These are phyloP conservation scores for Aspergillus jensenii DNA, from an alignment of 2,329 filamentous ascomycete species.

Conservation along the genomic window DNA sequence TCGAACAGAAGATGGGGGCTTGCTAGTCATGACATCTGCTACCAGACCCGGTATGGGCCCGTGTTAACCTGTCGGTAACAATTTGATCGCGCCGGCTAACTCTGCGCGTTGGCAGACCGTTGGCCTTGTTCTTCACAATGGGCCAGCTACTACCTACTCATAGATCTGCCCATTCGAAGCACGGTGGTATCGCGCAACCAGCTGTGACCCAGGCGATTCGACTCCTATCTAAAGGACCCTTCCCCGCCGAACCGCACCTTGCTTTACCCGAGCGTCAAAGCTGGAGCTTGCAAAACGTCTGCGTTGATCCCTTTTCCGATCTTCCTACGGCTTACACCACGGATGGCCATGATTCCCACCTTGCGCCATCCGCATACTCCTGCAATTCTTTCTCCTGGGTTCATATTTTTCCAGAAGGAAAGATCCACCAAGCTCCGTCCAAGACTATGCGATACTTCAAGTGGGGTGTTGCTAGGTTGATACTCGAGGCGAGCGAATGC, in stretches of 20 bases:
- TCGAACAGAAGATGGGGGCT: slow-evolving; percentile 81
- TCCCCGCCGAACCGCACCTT: slow-evolving; percentile 49
- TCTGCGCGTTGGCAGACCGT: slow-evolving; percentile 49
- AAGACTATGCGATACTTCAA: slow-evolving; percentile 93
- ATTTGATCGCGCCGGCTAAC: neutral
- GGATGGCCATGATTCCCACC: slow-evolving; percentile 51
- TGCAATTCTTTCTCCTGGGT: slow-evolving; percentile 77
- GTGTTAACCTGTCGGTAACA: neutral
- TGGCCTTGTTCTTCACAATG: slow-evolving; percentile 78
- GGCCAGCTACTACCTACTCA: slow-evolving; percentile 92
- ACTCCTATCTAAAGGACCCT: slow-evolving; percentile 70
- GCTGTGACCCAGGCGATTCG: slow-evolving; percentile 83
- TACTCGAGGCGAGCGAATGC: slow-evolving; percentile 82
- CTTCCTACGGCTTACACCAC: slow-evolving; percentile 42
- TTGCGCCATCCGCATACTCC: slow-evolving; percentile 69
- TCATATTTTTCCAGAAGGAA: slow-evolving; percentile 94
- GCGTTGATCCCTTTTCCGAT: slow-evolving; percentile 49
- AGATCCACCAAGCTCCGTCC: slow-evolving; percentile 81
- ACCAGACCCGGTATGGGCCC: slow-evolving; percentile 69
- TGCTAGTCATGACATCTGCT: slow-evolving; percentile 94
- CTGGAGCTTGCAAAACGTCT: slow-evolving; percentile 43
- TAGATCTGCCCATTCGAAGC: slow-evolving; percentile 71
- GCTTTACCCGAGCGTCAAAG: slow-evolving; percentile 34
- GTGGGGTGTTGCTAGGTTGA: slow-evolving; percentile 89
- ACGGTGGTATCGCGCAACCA: slow-evolving; percentile 86